These are phyloP conservation scores for Corchorus capsularis DNA, from an alignment of 345 rosid species.

Conservation along the genomic window DNA sequence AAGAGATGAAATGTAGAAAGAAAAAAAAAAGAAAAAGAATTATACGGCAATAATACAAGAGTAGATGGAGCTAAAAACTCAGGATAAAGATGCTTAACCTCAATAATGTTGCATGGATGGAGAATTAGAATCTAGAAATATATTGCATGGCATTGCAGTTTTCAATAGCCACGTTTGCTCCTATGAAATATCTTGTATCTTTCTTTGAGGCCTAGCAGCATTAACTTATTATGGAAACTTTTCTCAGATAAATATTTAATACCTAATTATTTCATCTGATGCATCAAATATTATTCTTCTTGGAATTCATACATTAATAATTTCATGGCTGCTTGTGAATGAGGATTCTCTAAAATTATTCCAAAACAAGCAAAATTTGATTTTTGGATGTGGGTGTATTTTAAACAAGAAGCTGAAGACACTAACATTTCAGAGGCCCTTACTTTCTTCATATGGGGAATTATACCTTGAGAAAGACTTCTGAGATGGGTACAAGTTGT, in stretches of 20 bases:
- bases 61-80: slow-evolving; percentile 37
- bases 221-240: no score
- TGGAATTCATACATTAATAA: neutral
- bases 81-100: slow-evolving; percentile 60
- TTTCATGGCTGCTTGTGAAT: neutral
- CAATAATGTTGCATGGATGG: slow-evolving; percentile 52
- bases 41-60: slow-evolving; percentile 48
- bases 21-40: slow-evolving; percentile 29
- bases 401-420: slow-evolving; percentile 5
- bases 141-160: slow-evolving; percentile 24
- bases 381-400: neutral
- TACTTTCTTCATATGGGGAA: slow-evolving; percentile 19
- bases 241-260: no score
- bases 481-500: slow-evolving; percentile 24
- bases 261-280: neutral
- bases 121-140: slow-evolving; percentile 48
- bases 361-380: neutral
- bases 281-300: neutral
- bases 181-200: slow-evolving; percentile 4
- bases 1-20: slow-evolving; percentile 22
- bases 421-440: neutral
- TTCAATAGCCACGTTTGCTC: slow-evolving; percentile 24
- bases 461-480: slow-evolving; percentile 28
- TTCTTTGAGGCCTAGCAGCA: neutral
- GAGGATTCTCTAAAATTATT: neutral